Evolutionary conservation across 2,329 filamentous ascomycete species (phyloP).

Genomic region (Furcasterigmium furcatum): DNA sequence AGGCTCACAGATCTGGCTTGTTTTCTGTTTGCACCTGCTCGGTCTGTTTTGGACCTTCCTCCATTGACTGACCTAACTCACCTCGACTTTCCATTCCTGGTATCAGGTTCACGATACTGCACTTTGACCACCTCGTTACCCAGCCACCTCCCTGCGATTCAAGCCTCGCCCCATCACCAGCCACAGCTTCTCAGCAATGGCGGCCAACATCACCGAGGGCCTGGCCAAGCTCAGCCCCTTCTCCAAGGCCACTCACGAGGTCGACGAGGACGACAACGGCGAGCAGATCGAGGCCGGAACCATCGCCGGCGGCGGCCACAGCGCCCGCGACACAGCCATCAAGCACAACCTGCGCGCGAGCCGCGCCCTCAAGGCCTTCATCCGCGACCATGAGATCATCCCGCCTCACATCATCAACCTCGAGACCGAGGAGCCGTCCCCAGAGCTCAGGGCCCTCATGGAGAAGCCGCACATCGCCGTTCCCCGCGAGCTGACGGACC

Average conservation of each 20-base stretch:
- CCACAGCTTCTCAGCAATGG: slow-evolving; percentile 1
- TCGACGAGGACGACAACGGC: slow-evolving; percentile 49
- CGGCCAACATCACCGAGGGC: slow-evolving; percentile 8
- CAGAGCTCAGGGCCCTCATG: slow-evolving; percentile 47
- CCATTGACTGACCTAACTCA: too few species aligned
- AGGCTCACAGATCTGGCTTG: neutral
- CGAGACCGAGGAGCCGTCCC: slow-evolving; percentile 30
- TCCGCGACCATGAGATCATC: slow-evolving; percentile 50
- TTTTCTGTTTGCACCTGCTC: too few species aligned
- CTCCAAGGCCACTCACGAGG: slow-evolving; percentile 17
- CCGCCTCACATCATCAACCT: slow-evolving; percentile 36
- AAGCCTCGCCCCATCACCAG: neutral
- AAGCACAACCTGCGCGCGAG: slow-evolving; percentile 57
- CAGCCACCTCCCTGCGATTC: neutral
- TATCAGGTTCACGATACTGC: too few species aligned
- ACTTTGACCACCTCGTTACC: too few species aligned
- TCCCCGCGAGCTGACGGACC: slow-evolving; percentile 50
- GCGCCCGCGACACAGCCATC: slow-evolving; percentile 41
- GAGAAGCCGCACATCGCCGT: slow-evolving; percentile 55
- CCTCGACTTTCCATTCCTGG: too few species aligned
- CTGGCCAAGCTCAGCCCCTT: slow-evolving; percentile 37
- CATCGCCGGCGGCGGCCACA: slow-evolving; percentile 59
- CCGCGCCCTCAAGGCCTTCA: slow-evolving; percentile 51
- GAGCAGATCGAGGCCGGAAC: slow-evolving; percentile 46
- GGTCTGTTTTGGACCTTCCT: too few species aligned